Base-by-base conservation (phyloP, 768 basidiomycete genomes). In the Phylloporus arenicola region DNA sequence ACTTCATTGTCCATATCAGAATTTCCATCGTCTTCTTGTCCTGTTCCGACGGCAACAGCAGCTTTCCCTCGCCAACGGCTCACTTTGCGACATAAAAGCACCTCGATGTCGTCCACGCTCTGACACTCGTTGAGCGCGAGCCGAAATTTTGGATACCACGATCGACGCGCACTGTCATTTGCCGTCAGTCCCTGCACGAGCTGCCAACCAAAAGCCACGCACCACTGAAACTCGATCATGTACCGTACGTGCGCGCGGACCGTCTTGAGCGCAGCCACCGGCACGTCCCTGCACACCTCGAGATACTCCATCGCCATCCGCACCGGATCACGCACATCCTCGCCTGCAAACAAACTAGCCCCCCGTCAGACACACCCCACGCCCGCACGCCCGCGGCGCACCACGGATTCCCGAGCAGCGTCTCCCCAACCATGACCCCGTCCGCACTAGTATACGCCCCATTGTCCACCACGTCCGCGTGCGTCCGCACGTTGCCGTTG, bases 371-470 rank as follows among this genome's bases (percentile, higher is more conserved):
- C 20, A 11, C 19, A 5, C 19, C 4, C 19, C 19, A 22, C 38
- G 2, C 38, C 12, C 10, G 3, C 16, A n/a, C 6, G 11, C 11
- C 12, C 17, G 3, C 9, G 19, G 2, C 38, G 43, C 53, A 88
- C 88, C 79, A 82, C 29, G 87, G 86, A 67, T 91, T 88, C 16
- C 77, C 79, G 5, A 88, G 71, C 30, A 90, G 67, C n/a, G 80
- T 78, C 61, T 90, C 88, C 9, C 85, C 88, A 1, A 89, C 84
- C 88, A 91, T 91, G 48, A 84, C 62, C 9, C 88, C 88, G 57
- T 86, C 81, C 39, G 86, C 85, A 14, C 75, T 71, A 3, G 86
- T 87, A 41, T 69, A 70, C 27, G 64, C 60, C 45, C 75, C 61
- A 60, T 89, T 88, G 22, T 62, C 61, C 52, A 66, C 63, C 12